Percentiles rank a stretch among this genome's conserved stretches.
Conservation (phyloP, 1,284 basidiomycete genomes). For the Kwoniella shivajii region DNA sequence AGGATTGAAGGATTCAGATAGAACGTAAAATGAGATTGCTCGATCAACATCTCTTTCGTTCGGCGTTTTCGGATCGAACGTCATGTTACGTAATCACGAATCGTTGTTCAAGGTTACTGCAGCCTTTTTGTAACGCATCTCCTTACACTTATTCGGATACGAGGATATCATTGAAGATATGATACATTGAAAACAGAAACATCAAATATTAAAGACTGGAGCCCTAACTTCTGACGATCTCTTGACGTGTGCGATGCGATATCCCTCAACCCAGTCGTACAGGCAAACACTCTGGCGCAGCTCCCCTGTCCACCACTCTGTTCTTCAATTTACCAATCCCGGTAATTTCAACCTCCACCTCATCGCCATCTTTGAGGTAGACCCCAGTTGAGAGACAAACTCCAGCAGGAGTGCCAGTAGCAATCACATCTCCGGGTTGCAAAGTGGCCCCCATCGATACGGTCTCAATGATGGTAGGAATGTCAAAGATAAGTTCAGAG, state of each 20-base stretch:
- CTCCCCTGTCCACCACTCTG: constrained; percentile 13
- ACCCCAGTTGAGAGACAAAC: constrained; percentile 38
- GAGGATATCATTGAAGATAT: too few relatives aligned
- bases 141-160: too few relatives aligned
- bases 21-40: background rate
- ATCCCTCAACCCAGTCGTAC: too few relatives aligned
- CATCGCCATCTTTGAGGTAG: constrained; percentile 46
- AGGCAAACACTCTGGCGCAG: constrained; percentile 8
- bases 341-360: constrained; percentile 41
- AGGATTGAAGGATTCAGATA: background rate
- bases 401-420: constrained; percentile 44
- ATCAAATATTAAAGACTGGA: too few relatives aligned
- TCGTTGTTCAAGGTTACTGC: background rate
- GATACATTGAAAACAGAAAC: too few relatives aligned
- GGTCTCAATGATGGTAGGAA: constrained; percentile 49
- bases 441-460: constrained; percentile 46
- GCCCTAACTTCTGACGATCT: too few relatives aligned
- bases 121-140: background rate
- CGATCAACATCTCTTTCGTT: background rate
- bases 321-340: constrained; percentile 39
- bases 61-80: background rate
- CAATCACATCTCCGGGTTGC: constrained; percentile 46
- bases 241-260: too few relatives aligned
- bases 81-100: background rate
- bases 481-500: constrained; percentile 48